Evolutionary conservation across 768 basidiomycete species (phyloP).

Genomic region (Rickenella mellea): DNA sequence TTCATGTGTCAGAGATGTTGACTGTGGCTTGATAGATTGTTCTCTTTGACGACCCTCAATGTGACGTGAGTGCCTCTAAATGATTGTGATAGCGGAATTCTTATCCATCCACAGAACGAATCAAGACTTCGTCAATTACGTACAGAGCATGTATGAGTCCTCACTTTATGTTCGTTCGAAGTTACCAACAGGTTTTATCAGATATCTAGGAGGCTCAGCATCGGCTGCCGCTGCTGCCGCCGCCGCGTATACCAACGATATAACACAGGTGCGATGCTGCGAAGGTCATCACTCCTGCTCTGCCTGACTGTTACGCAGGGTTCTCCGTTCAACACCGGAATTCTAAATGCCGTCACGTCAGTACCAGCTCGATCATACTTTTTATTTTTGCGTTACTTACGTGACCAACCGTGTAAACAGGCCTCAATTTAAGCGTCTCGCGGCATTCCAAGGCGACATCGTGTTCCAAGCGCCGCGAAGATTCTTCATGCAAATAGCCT

Average conservation of each 20-base stretch:
- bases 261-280: conserved; percentile 3
- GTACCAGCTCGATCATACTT: too few species aligned
- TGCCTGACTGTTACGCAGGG: background rate
- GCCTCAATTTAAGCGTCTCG: conserved; percentile 12
- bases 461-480: conserved; percentile 13
- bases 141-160: too few species aligned
- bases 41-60: background rate
- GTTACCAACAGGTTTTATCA: background rate
- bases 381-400: too few species aligned
- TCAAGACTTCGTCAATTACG: background rate
- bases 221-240: background rate
- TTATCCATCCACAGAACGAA: background rate
- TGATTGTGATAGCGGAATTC: background rate
- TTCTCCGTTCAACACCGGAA: conserved; percentile 14
- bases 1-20: background rate
- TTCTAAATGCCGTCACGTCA: conserved; percentile 4
- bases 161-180: too few species aligned
- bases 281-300: background rate
- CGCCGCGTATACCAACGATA: conserved; percentile 14
- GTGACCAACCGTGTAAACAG: background rate
- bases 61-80: background rate
- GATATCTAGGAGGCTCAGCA: background rate
- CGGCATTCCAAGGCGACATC: conserved; percentile 15
- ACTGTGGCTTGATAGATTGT: background rate
- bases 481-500: conserved; percentile 11